phyloP scores from a whole-genome alignment of 495 filamentous ascomycete species.

The Bacidia gigantensis region DNA sequence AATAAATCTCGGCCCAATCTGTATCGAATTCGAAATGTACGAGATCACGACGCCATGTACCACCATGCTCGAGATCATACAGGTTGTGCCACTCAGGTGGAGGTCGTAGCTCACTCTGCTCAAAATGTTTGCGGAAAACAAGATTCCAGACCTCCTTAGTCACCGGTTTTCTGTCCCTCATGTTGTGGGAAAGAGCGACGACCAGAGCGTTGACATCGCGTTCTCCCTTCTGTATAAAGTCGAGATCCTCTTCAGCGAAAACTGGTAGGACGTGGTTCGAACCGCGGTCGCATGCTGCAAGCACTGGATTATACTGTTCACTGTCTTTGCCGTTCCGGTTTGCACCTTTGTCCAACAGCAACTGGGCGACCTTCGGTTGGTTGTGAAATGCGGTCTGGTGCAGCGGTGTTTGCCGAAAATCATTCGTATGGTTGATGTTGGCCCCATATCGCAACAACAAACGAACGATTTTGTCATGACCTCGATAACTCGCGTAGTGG shows the following conservation, averaged over 20 bases:
- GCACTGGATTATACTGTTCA: not conserved
- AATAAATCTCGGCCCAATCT: not conserved
- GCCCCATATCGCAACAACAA: not conserved
- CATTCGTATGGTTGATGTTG: not conserved
- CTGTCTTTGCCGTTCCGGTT: not conserved
- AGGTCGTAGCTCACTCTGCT: too few species aligned
- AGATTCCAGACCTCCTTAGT: not conserved
- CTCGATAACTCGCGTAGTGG: not conserved
- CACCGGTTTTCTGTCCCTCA: not conserved
- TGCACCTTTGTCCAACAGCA: not conserved
- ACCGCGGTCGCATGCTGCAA: not conserved
- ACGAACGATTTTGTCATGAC: not conserved
- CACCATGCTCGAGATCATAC: not conserved
- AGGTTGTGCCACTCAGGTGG: too few species aligned
- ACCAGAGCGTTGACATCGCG: too few species aligned
- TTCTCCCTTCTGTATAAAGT: not conserved
- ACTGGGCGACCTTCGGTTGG: too few species aligned
- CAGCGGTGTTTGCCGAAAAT: not conserved
- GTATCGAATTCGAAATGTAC: not conserved
- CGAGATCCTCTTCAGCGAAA: not conserved
- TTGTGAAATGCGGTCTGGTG: not conserved
- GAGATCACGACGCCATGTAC: not conserved
- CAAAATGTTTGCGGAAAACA: not conserved
- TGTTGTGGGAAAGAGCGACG: too few species aligned
- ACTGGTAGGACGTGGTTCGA: not conserved